phyloP scores from a whole-genome alignment of 148 eudicot genomes.

The Diospyros lotus region DNA sequence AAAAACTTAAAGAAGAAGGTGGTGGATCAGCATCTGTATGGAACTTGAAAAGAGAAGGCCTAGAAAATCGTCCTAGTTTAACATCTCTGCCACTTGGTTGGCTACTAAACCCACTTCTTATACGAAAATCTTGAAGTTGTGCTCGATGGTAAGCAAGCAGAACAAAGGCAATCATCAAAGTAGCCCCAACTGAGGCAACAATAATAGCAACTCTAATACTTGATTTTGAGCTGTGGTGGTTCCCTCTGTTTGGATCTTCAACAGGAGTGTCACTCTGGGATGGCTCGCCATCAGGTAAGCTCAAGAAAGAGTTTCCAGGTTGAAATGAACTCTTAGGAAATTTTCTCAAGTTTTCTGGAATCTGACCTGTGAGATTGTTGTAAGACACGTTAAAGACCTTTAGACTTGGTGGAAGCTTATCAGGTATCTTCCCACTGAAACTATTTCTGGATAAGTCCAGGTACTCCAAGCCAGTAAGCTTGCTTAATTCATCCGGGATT shows the following conservation, averaged over 20 bases:
- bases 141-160: slow-evolving; percentile 68
- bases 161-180: slow-evolving; percentile 77
- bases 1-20: slow-evolving; percentile 58
- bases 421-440: slow-evolving; percentile 67
- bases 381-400: slow-evolving; percentile 53
- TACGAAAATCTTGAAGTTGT: slow-evolving; percentile 50
- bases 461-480: slow-evolving; percentile 51
- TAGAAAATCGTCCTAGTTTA: slow-evolving; percentile 49
- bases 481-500: slow-evolving; percentile 57
- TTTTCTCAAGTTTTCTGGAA: slow-evolving; percentile 57
- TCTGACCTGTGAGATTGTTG: slow-evolving; percentile 58
- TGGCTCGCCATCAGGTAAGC: slow-evolving; percentile 19
- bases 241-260: slow-evolving; percentile 13
- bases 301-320: slow-evolving; percentile 70
- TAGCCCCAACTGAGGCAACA: slow-evolving; percentile 73
- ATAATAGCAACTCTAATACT: slow-evolving; percentile 66
- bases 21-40: slow-evolving; percentile 51
- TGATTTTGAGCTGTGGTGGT: slow-evolving; percentile 37
- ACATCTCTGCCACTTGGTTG: slow-evolving; percentile 50
- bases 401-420: slow-evolving; percentile 57
- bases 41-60: slow-evolving; percentile 64
- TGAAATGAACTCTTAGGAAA: slow-evolving; percentile 60
- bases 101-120: slow-evolving; percentile 44
- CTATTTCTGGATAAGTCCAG: slow-evolving; percentile 76
- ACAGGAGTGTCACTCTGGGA: slow-evolving; percentile 19